Conservation (phyloP, 441 rosid genomes). For the Erodium trifolium region DNA sequence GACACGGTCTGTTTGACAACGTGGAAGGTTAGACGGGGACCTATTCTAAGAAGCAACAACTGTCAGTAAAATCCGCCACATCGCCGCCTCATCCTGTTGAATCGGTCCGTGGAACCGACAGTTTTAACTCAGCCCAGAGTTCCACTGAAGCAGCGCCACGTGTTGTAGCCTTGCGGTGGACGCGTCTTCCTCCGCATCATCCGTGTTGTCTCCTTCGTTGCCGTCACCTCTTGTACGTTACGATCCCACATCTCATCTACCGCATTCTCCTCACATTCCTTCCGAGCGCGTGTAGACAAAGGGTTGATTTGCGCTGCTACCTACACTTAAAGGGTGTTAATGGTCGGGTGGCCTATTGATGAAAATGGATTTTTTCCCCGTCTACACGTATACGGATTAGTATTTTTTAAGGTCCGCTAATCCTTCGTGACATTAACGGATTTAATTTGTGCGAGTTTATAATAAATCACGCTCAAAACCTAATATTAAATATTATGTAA, state of each 20-base stretch:
- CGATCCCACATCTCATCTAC: neutral
- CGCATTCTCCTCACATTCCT: neutral
- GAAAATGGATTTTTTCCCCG: too few species aligned
- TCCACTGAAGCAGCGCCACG: neutral
- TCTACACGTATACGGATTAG: too few species aligned
- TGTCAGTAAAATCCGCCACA: slow-evolving; percentile 5
- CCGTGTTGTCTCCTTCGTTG: slow-evolving; percentile 1
- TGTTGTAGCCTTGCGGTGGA: neutral
- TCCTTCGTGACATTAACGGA: too few species aligned
- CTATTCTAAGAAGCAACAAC: neutral
- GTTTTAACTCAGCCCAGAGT: neutral
- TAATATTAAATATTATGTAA: too few species aligned
- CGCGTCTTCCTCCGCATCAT: neutral
- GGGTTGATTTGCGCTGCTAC: too few species aligned
- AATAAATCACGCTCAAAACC: too few species aligned
- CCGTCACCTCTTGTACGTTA: slow-evolving; percentile 4
- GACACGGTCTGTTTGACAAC: neutral
- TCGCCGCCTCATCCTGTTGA: neutral
- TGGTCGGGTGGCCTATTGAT: too few species aligned
- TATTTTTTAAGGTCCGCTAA: too few species aligned
- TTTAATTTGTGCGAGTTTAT: too few species aligned
- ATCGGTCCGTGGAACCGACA: slow-evolving; percentile 4
- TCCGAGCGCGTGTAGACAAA: too few species aligned
- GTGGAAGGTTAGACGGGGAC: neutral
- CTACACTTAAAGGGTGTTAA: too few species aligned